Conservation (phyloP, 75 land plant genomes). For the Adiantum capillusveneris region DNA sequence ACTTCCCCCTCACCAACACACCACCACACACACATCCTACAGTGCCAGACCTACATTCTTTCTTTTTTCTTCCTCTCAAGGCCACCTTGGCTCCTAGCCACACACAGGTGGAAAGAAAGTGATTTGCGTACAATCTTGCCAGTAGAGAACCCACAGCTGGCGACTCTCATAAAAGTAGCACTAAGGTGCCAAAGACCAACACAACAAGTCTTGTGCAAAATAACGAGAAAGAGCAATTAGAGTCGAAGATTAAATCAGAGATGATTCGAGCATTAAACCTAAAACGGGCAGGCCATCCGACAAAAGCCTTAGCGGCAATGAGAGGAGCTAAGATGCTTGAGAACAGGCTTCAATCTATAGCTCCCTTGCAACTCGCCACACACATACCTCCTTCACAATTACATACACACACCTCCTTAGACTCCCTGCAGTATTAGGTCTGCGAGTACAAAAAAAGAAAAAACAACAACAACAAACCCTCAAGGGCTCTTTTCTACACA, state of each 20-base stretch:
- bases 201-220: not conserved
- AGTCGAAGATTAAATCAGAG: conserved; percentile 61
- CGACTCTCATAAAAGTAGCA: not conserved
- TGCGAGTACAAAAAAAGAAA: no score
- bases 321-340: conserved; percentile 71
- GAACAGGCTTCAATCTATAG: conserved; percentile 48
- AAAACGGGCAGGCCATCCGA: conserved; percentile 73
- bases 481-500: no score
- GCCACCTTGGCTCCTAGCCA: no score
- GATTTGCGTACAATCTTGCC: conserved; percentile 7
- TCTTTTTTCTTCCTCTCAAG: no score
- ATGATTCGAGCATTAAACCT: conserved; percentile 68
- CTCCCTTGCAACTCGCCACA: no score
- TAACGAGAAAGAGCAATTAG: conserved; percentile 42
- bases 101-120: conserved; percentile 42
- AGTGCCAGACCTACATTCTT: no score
- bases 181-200: conserved; percentile 3
- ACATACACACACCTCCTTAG: no score
- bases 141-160: conserved; percentile 11
- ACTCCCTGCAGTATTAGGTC: no score
- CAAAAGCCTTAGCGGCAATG: conserved; percentile 80
- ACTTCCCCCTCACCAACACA: no score
- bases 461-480: no score
- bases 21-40: no score
- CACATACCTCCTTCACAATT: no score